Percentiles rank a stretch among this genome's conserved stretches.
These are phyloP conservation scores for Pestalotiopsis sp. DNA, from an alignment of 2,329 filamentous ascomycete genomes.

Conservation along the genomic window DNA sequence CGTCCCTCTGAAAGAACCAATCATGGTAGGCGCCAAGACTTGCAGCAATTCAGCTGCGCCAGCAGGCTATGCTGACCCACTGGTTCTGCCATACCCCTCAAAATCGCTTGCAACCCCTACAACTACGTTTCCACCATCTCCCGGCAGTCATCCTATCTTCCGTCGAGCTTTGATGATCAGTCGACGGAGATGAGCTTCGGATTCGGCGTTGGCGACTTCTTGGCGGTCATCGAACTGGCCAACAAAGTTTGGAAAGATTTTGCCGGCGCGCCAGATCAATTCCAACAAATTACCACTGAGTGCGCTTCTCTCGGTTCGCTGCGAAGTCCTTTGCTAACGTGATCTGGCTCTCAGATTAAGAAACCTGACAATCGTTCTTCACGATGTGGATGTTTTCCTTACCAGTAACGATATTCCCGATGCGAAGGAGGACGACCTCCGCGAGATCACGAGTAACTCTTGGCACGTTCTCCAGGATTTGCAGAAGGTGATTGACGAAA, in stretches of 20 bases:
- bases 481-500: not conserved
- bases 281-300: constrained; percentile 25
- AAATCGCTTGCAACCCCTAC: not conserved
- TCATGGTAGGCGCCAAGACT: not conserved
- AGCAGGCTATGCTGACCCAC: not conserved
- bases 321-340: constrained; percentile 8
- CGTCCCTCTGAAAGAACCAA: not conserved
- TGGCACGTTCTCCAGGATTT: constrained; percentile 15
- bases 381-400: constrained; percentile 10
- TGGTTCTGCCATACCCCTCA: not conserved
- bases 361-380: not conserved
- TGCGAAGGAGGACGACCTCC: constrained; percentile 16
- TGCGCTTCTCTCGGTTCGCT: constrained; percentile 14
- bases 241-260: constrained; percentile 28
- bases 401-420: constrained; percentile 16
- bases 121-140: not conserved
- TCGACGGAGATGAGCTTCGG: constrained; percentile 32
- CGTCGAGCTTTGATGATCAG: not conserved
- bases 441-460: constrained; percentile 18
- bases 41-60: not conserved
- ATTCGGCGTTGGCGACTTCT: constrained; percentile 33
- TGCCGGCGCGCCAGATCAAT: constrained; percentile 26
- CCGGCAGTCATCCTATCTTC: not conserved
- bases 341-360: constrained; percentile 14
- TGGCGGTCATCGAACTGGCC: constrained; percentile 28